Conservation (phyloP, 306 rosid genomes). For the Malus orientalis region DNA sequence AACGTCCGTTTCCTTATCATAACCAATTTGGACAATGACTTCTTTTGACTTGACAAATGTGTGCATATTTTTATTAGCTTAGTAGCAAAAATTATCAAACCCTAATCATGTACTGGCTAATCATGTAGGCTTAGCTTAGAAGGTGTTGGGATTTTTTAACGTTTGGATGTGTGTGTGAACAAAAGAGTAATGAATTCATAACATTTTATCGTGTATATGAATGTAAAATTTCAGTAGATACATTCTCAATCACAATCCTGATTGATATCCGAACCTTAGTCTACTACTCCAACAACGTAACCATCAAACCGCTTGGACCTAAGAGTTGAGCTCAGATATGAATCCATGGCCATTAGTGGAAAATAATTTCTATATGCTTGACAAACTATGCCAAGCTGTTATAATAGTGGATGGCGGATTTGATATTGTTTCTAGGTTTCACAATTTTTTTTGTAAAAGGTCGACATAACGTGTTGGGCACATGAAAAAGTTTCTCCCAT, state of each 20-base stretch:
- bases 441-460: too few relatives aligned
- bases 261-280: neutral
- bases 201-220: too few relatives aligned
- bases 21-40: neutral
- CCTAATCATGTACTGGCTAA: neutral
- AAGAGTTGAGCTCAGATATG: neutral
- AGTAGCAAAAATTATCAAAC: neutral
- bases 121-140: neutral
- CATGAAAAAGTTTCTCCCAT: neutral
- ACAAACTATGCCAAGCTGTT: too few relatives aligned
- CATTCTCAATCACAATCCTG: neutral
- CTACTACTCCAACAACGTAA: neutral
- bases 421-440: too few relatives aligned
- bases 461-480: too few relatives aligned
- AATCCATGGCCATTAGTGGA: neutral
- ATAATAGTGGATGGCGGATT: too few relatives aligned
- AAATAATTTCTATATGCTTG: too few relatives aligned
- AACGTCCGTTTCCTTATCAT: neutral
- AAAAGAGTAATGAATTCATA: neutral
- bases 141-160: neutral
- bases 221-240: too few relatives aligned
- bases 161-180: neutral
- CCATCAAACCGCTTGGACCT: neutral
- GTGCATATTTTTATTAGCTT: neutral
- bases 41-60: neutral